These are phyloP conservation scores for Metschnikowia bowlesiae DNA, from an alignment of 805 yeast species.

Conservation along the genomic window DNA sequence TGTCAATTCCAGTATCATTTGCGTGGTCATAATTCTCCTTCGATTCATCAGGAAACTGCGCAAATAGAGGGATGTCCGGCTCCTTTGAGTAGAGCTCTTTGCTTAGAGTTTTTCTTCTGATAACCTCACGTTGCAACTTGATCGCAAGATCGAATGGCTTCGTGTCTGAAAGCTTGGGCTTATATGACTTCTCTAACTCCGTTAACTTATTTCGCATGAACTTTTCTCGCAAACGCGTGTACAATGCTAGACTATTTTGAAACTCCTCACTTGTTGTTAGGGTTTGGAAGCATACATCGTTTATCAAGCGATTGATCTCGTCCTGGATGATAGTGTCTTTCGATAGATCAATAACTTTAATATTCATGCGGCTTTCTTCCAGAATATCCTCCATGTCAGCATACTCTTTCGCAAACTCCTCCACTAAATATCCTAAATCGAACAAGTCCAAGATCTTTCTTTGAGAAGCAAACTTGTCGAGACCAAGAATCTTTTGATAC, in stretches of 20 bases:
- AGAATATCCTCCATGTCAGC: slow-evolving; percentile 10
- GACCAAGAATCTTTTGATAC: slow-evolving; percentile 20
- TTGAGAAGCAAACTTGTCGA: slow-evolving; percentile 28
- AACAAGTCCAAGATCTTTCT: slow-evolving; percentile 24
- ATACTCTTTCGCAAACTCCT: slow-evolving; percentile 21
- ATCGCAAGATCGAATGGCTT: slow-evolving; percentile 20
- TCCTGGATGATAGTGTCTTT: slow-evolving; percentile 37
- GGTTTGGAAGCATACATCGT: slow-evolving; percentile 35
- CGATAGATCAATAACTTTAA: slow-evolving; percentile 19
- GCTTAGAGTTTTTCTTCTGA: slow-evolving; percentile 19
- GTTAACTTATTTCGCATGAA: slow-evolving; percentile 7
- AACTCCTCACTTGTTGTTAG: slow-evolving; percentile 31
- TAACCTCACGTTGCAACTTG: slow-evolving; percentile 25
- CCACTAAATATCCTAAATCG: slow-evolving; percentile 30
- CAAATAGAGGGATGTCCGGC: slow-evolving; percentile 19
- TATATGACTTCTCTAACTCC: not conserved
- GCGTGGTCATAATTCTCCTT: slow-evolving; percentile 14
- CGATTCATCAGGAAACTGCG: slow-evolving; percentile 14
- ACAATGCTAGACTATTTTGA: slow-evolving; percentile 10
- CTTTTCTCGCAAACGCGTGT: slow-evolving; percentile 12
- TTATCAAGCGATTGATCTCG: slow-evolving; percentile 36
- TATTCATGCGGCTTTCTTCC: slow-evolving; percentile 3
- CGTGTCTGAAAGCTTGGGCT: not conserved
- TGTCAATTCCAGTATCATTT: not conserved
- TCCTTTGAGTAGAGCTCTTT: slow-evolving; percentile 18